Percentiles rank a stretch among this genome's conserved stretches.
Evolutionary conservation across 2,329 filamentous ascomycete genomes (phyloP).

Genomic region (Macrophomina phaseolina): DNA sequence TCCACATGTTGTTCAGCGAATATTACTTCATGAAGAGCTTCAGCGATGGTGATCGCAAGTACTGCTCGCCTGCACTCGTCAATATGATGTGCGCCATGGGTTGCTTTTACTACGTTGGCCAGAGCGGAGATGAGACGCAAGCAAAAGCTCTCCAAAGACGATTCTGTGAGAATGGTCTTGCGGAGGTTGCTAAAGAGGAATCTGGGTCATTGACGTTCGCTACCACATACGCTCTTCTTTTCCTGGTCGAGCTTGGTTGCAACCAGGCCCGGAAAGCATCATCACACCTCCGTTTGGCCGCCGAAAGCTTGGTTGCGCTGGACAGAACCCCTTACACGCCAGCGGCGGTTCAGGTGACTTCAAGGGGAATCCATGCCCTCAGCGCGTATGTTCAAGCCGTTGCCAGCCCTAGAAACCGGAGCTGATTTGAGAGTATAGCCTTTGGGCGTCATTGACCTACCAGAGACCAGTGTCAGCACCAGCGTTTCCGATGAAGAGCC

Average conservation of each 20-base stretch:
- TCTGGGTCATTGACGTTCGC: slow-evolving; percentile 31
- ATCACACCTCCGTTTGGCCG: slow-evolving; percentile 34
- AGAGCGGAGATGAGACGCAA: slow-evolving; percentile 27
- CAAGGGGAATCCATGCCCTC: slow-evolving; percentile 32
- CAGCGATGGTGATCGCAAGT: slow-evolving; percentile 28
- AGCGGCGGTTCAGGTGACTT: slow-evolving; percentile 30
- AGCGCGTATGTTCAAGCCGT: slow-evolving; percentile 28
- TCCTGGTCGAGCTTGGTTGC: slow-evolving; percentile 35
- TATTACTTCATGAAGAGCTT: slow-evolving; percentile 35
- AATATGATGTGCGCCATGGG: slow-evolving; percentile 41
- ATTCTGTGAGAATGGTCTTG: slow-evolving; percentile 34
- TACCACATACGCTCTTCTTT: slow-evolving; percentile 37
- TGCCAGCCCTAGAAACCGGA: background rate
- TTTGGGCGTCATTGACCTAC: slow-evolving; percentile 34
- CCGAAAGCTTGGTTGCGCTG: slow-evolving; percentile 29
- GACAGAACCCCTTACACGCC: slow-evolving; percentile 13
- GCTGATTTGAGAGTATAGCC: slow-evolving; percentile 1
- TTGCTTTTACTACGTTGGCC: slow-evolving; percentile 32
- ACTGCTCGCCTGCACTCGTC: slow-evolving; percentile 36
- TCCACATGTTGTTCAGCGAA: slow-evolving; percentile 41
- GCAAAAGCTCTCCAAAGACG: slow-evolving; percentile 29
- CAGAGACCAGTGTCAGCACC: slow-evolving; percentile 33
- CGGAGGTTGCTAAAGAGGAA: slow-evolving; percentile 29
- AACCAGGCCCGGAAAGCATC: slow-evolving; percentile 35
- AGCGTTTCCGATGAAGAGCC: slow-evolving; percentile 28